Conservation (phyloP, 2,329 filamentous ascomycete genomes). For the Epichloe brachyelytri region DNA sequence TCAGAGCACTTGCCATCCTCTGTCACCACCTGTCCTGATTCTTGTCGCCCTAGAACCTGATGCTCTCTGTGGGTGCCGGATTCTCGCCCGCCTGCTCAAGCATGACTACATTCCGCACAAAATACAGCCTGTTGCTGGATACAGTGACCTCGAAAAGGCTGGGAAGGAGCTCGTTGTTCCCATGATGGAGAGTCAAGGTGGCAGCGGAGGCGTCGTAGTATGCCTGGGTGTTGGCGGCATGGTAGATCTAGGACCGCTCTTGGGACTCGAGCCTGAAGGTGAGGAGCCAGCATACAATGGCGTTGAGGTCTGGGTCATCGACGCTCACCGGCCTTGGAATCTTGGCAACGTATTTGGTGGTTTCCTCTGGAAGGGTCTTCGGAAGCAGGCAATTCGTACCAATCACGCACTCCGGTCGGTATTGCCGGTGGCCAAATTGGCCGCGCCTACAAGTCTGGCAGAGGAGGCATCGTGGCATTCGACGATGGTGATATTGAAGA, state of each 20-base stretch:
- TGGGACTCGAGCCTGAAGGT: conserved; percentile 55
- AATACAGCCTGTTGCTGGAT: conserved; percentile 87
- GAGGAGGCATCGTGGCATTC: conserved; percentile 83
- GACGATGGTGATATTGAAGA: conserved; percentile 94
- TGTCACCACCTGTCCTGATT: conserved; percentile 80
- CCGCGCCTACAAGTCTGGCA: conserved; percentile 60
- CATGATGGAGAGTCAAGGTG: conserved; percentile 76
- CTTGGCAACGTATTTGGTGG: conserved; percentile 85
- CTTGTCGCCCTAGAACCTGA: conserved; percentile 91
- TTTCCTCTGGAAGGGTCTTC: conserved; percentile 39
- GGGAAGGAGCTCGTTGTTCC: conserved; percentile 69
- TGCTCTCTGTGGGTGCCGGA: conserved; percentile 87
- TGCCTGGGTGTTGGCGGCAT: conserved; percentile 88
- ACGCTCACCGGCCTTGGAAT: conserved; percentile 89
- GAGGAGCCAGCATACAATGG: conserved; percentile 59
- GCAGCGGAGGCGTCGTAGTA: conserved; percentile 76
- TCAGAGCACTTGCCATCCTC: conserved; percentile 72
- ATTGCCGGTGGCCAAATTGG: conserved; percentile 62
- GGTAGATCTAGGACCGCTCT: conserved; percentile 68
- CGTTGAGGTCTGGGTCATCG: conserved; percentile 92
- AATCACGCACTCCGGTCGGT: conserved; percentile 45
- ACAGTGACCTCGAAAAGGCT: conserved; percentile 72
- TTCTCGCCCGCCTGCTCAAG: conserved; percentile 84
- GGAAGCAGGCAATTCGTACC: conserved; percentile 32
- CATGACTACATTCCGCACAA: conserved; percentile 97